Percentiles rank a stretch among this genome's conserved stretches.
Conservation (phyloP, 176 grass and related monocot species). For the Oryza longistaminata region DNA sequence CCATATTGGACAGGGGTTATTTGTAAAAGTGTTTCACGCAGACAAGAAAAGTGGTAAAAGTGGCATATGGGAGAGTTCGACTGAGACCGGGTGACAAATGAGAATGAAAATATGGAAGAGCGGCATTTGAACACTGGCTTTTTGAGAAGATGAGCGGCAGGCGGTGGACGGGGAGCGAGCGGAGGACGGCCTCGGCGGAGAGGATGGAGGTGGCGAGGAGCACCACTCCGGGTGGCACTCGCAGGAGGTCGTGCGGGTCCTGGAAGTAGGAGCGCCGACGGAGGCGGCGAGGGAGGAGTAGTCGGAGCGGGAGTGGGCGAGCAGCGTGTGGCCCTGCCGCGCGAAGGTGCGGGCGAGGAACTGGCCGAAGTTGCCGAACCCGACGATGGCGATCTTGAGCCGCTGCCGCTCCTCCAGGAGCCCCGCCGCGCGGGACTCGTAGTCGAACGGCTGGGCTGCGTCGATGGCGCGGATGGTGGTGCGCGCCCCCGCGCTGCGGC, state of each 20-base stretch:
- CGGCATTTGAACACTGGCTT: too few relatives aligned
- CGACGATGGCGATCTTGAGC: slow-evolving; percentile 82
- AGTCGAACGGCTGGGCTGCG: slow-evolving; percentile 69
- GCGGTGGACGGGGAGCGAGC: slow-evolving; percentile 66
- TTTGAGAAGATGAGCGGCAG: not conserved
- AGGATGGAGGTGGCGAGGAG: slow-evolving; percentile 75
- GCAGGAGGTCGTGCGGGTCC: slow-evolving; percentile 77
- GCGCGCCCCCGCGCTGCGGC: not conserved
- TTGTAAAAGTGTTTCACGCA: too few relatives aligned
- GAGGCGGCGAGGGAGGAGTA: slow-evolving; percentile 52
- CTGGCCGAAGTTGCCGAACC: slow-evolving; percentile 84
- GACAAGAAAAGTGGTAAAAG: too few relatives aligned
- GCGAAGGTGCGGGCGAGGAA: slow-evolving; percentile 58
- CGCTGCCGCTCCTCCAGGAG: not conserved
- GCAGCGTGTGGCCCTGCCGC: slow-evolving; percentile 70
- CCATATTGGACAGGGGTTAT: too few relatives aligned
- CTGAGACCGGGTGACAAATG: too few relatives aligned
- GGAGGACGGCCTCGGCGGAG: slow-evolving; percentile 61
- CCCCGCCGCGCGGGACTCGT: slow-evolving; percentile 51
- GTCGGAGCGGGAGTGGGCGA: slow-evolving; percentile 79
- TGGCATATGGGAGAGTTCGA: too few relatives aligned
- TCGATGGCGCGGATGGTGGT: slow-evolving; percentile 44
- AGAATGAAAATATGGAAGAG: too few relatives aligned
- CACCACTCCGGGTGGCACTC: slow-evolving; percentile 87
- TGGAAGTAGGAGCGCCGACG: slow-evolving; percentile 57